Evolutionary conservation across 148 eudicot species (phyloP), one percentile per base, ranked within the genome.

Genomic region (Nepenthes mirabilis): DNA sequence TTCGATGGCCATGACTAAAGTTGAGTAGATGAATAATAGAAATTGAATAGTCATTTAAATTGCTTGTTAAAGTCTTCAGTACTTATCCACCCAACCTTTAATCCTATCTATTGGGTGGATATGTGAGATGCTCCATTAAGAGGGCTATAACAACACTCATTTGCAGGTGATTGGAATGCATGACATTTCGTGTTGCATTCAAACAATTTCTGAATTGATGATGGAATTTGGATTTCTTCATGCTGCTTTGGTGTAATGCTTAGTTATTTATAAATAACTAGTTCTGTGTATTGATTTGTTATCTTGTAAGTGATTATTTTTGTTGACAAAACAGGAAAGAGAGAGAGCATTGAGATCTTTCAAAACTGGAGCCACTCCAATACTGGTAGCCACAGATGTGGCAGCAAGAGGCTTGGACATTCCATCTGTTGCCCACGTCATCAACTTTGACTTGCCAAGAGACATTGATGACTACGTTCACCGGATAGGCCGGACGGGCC

Each of bases 311-410:
- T 51, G 9, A 9, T 58, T 11, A 2, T 13, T 43, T 36, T 36
- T 2, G 36, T 36, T 1, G 2, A 48, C 60, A 35, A 60, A 56
- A 51, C 10, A 87, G 95, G 95, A 87, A 70, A 67, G 95, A 61
- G 87, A 83, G 65, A 67, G 78, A 40, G 95, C 93, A 1, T 36
- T 87, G 72, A 81, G 68, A 70, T 74, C 78, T 14, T 87, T 87
- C 81, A 87, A 79, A 77, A 79, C 58, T 3, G 90, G 95, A 60
- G 60, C 59, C 7, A 87, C 85, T 14, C 83, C 90, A 52, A 75
- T 86, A 34, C 70, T 86, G 69, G 94, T 86, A 0, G 94, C 94
- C 2, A 86, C 94, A n/a, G 93, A 86, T 70, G 88, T 86, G 7
- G 93, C 93, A 14, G 80, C 93, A 12, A 70, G 93, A 57, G 93